phyloP scores from a whole-genome alignment of 2,329 filamentous ascomycete genomes.

The Venturia nashicola region DNA sequence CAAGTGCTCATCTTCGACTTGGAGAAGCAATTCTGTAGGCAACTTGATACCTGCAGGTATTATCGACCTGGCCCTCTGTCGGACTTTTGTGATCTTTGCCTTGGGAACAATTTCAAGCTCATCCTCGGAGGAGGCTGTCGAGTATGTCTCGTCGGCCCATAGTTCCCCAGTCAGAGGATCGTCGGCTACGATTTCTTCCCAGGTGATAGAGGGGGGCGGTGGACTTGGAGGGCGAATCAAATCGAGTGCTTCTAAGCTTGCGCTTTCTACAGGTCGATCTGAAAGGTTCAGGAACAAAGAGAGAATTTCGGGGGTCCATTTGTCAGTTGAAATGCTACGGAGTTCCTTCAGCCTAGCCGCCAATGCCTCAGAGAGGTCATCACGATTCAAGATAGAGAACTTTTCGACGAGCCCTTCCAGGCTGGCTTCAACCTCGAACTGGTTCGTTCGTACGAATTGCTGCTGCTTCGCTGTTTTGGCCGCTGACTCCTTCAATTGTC shows the following conservation, averaged over 20 bases:
- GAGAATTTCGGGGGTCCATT: conserved; percentile 69
- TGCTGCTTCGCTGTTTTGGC: conserved; percentile 26
- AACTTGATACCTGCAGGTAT: conserved; percentile 16
- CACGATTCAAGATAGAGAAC: conserved; percentile 67
- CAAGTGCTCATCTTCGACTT: conserved; percentile 14
- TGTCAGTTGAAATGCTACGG: conserved; percentile 33
- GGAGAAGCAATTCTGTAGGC: conserved; percentile 17
- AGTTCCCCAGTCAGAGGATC: conserved; percentile 62
- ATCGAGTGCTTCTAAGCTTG: conserved; percentile 48
- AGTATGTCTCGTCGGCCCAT: conserved; percentile 61
- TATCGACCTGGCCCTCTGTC: conserved; percentile 13
- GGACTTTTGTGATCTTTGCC: neutral
- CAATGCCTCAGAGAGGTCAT: conserved; percentile 64
- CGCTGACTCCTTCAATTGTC: conserved; percentile 26
- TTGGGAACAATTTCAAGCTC: conserved; percentile 25
- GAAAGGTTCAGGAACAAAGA: conserved; percentile 71
- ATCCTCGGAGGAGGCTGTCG: conserved; percentile 51
- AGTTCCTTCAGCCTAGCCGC: conserved; percentile 48
- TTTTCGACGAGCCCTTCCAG: conserved; percentile 60
- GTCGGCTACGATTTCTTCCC: conserved; percentile 67
- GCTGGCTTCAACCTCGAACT: conserved; percentile 32
- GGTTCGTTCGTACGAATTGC: conserved; percentile 33
- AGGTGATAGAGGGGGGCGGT: conserved; percentile 45
- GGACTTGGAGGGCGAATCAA: conserved; percentile 27
- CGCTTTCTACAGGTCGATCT: conserved; percentile 62